Percentiles rank a stretch among this genome's conserved stretches.
These are phyloP conservation scores for Phaseolus lunatus DNA, from an alignment of 306 rosid species.

Conservation along the genomic window DNA sequence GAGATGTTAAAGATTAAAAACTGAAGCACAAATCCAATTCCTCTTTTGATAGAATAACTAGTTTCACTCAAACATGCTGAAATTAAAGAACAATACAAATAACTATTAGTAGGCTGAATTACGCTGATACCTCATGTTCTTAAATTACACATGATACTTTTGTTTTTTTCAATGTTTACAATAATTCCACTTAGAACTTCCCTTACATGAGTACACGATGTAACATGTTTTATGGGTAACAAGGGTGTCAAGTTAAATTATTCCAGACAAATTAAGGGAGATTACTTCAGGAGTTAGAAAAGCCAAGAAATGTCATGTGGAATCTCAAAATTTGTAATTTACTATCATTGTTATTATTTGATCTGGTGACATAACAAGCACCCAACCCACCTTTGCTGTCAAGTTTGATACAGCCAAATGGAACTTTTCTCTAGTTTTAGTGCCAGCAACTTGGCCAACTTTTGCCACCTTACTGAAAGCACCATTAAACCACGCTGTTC, in stretches of 20 bases:
- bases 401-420: constrained; percentile 83
- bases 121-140: neutral
- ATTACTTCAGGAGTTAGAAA: neutral
- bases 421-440: constrained; percentile 92
- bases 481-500: constrained; percentile 90
- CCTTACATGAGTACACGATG: no score
- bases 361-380: neutral
- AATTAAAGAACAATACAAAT: neutral
- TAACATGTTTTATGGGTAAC: no score
- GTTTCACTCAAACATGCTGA: neutral
- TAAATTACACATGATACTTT: neutral
- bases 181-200: no score
- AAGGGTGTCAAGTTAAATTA: neutral
- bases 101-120: no score
- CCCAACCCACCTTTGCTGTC: constrained; percentile 69
- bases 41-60: no score
- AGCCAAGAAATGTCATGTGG: neutral
- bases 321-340: neutral
- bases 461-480: constrained; percentile 87
- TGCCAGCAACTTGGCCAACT: constrained; percentile 83
- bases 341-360: neutral
- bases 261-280: no score
- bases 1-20: neutral
- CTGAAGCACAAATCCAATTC: neutral
- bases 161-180: no score